Conservation (phyloP, 306 rosid species). For the Nissolia schottii region DNA sequence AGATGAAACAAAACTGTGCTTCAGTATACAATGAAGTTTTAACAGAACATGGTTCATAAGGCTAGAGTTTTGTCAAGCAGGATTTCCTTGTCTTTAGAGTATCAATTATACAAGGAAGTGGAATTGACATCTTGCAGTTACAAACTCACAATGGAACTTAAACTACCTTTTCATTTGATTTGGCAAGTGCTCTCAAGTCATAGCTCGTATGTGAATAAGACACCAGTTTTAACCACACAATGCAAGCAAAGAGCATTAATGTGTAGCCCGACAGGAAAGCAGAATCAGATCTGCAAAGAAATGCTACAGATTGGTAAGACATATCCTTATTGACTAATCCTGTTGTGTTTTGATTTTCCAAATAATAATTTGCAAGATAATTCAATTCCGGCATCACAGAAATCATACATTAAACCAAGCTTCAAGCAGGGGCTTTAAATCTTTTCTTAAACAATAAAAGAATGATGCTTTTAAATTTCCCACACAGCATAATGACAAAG, state of each 20-base stretch:
- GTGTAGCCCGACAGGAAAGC: slow-evolving; percentile 79
- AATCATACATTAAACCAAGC: background rate
- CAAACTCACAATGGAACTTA: slow-evolving; percentile 12
- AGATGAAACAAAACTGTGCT: slow-evolving; percentile 11
- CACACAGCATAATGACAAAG: background rate
- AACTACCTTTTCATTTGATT: slow-evolving; percentile 64
- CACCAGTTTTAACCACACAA: slow-evolving; percentile 83
- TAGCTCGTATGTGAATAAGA: slow-evolving; percentile 83
- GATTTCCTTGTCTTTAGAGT: background rate
- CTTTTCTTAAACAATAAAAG: background rate
- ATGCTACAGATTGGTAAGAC: background rate
- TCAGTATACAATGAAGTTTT: background rate
- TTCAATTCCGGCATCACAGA: slow-evolving; percentile 8
- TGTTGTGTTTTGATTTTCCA: background rate
- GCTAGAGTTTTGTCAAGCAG: slow-evolving; percentile 6
- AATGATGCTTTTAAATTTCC: background rate
- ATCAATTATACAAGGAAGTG: background rate
- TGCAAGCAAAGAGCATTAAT: slow-evolving; percentile 77
- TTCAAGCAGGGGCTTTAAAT: slow-evolving; percentile 5
- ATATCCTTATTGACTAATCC: background rate
- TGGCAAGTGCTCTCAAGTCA: slow-evolving; percentile 61
- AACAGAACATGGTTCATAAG: background rate
- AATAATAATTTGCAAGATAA: slow-evolving; percentile 12
- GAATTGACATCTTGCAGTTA: background rate
- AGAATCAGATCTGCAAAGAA: slow-evolving; percentile 70